Conservation (phyloP, 164 flowering plant genomes). For the Santalum album region DNA sequence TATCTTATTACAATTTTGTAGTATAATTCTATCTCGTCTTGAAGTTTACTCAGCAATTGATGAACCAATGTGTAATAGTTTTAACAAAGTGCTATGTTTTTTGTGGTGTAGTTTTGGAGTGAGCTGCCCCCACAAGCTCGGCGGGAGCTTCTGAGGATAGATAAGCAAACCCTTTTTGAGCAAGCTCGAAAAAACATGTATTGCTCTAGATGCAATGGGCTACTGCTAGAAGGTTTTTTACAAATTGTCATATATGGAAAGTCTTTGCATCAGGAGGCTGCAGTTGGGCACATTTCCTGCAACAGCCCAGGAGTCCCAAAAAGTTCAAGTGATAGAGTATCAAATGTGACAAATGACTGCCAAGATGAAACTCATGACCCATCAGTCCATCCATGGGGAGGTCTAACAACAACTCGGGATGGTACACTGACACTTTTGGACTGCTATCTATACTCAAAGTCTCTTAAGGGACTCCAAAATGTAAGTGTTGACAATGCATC, state of each 20-base stretch:
- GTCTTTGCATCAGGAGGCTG: conserved; percentile 61
- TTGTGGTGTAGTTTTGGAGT: conserved; percentile 73
- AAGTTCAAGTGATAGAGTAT: conserved; percentile 26
- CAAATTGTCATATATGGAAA: conserved; percentile 92
- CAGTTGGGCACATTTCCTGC: conserved; percentile 21
- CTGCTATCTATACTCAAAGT: conserved; percentile 64
- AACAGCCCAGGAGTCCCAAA: conserved; percentile 23
- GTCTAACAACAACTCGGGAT: conserved; percentile 73
- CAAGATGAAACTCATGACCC: conserved; percentile 82
- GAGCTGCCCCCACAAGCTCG: conserved; percentile 69
- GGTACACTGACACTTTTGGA: conserved; percentile 81
- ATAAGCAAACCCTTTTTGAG: conserved; percentile 87
- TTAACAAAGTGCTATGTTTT: conserved; percentile 5
- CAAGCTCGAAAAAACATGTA: conserved; percentile 94
- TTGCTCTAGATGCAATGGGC: conserved; percentile 97
- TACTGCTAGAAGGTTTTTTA: conserved; percentile 83
- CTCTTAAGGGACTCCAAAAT: conserved; percentile 80
- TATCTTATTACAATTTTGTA: no score
- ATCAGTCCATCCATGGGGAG: conserved; percentile 96
- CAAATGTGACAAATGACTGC: conserved; percentile 18
- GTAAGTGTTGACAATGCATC: conserved; percentile 26
- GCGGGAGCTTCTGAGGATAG: conserved; percentile 69
- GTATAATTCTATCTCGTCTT: background rate
- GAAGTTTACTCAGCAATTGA: background rate
- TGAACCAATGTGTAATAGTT: background rate